Conservation (phyloP, 2,329 filamentous ascomycete species). For the Fonsecaea nubica region DNA sequence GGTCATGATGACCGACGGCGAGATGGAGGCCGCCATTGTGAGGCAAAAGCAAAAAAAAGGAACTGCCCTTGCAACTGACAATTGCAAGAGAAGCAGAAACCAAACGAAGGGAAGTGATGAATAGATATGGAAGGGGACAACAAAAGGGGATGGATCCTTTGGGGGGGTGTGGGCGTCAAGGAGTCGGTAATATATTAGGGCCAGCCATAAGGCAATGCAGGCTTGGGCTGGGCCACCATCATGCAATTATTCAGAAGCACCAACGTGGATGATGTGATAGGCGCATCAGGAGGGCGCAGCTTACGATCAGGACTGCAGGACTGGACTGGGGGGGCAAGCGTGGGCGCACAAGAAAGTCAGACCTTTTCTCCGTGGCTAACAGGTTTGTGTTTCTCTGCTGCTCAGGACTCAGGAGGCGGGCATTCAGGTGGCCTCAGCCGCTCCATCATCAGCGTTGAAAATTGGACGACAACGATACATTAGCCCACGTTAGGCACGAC, state of each 20-base stretch:
- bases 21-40: slow-evolving; percentile 41
- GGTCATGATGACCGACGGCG: slow-evolving; percentile 43
- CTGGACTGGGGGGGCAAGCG: too few relatives aligned
- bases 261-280: slow-evolving; percentile 24
- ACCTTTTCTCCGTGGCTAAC: slow-evolving; percentile 28
- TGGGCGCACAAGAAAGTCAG: slow-evolving; percentile 19
- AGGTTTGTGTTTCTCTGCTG: background rate
- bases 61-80: slow-evolving; percentile 24
- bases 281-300: slow-evolving; percentile 27
- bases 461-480: slow-evolving; percentile 23
- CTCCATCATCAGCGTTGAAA: slow-evolving; percentile 9
- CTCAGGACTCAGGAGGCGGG: background rate
- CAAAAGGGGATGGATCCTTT: slow-evolving; percentile 20
- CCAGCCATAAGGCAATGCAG: slow-evolving; percentile 7
- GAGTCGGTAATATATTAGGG: slow-evolving; percentile 19
- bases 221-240: slow-evolving; percentile 4
- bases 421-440: slow-evolving; percentile 6
- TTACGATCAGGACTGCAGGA: slow-evolving; percentile 11
- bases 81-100: slow-evolving; percentile 21
- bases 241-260: background rate
- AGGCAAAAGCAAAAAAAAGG: slow-evolving; percentile 1
- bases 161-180: slow-evolving; percentile 8
- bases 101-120: slow-evolving; percentile 25
- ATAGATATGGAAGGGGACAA: slow-evolving; percentile 22
- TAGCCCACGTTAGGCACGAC: slow-evolving; percentile 23